A percentile compares a stretch with the other conserved stretches of the same genome.
These are phyloP conservation scores for Cladorrhinum sp. DNA, from an alignment of 2,329 filamentous ascomycete species.

Conservation along the genomic window DNA sequence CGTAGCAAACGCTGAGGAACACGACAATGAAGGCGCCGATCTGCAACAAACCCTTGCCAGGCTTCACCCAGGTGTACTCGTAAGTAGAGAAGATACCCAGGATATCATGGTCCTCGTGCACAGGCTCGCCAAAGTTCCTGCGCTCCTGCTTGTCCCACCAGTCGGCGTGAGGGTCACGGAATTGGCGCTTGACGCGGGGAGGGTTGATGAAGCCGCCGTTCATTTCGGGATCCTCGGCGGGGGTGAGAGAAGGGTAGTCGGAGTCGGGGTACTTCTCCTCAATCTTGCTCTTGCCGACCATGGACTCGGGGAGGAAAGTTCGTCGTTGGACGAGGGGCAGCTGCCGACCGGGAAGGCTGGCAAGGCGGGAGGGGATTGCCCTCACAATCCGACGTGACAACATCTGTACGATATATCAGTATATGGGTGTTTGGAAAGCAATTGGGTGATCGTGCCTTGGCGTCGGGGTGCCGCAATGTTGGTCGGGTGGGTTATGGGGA, in stretches of 20 bases:
- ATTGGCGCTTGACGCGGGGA: slow-evolving; percentile 76
- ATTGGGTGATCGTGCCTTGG: slow-evolving; percentile 30
- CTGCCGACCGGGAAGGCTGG: slow-evolving; percentile 45
- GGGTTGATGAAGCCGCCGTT: slow-evolving; percentile 85
- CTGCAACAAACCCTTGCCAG: slow-evolving; percentile 67
- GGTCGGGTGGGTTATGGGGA: slow-evolving; percentile 23
- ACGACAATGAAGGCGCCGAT: slow-evolving; percentile 64
- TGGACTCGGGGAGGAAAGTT: slow-evolving; percentile 51
- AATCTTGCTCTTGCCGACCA: slow-evolving; percentile 44
- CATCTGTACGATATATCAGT: slow-evolving; percentile 47
- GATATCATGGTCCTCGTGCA: slow-evolving; percentile 94
- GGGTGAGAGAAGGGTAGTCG: slow-evolving; percentile 46
- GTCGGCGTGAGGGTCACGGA: slow-evolving; percentile 86
- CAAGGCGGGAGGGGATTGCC: slow-evolving; percentile 46
- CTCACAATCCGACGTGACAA: slow-evolving; percentile 58
- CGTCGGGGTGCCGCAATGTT: slow-evolving; percentile 35
- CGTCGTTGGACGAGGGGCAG: slow-evolving; percentile 56
- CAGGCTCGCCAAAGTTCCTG: slow-evolving; percentile 92
- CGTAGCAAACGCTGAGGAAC: slow-evolving; percentile 63
- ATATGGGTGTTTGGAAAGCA: slow-evolving; percentile 2
- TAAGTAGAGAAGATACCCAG: slow-evolving; percentile 86
- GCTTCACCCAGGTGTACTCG: slow-evolving; percentile 78
- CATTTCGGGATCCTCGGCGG: slow-evolving; percentile 65
- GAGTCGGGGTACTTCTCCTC: slow-evolving; percentile 54
- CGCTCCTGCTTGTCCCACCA: slow-evolving; percentile 99